Conservation (phyloP, 148 eudicot genomes). For the Fagopyrum tataricum region DNA sequence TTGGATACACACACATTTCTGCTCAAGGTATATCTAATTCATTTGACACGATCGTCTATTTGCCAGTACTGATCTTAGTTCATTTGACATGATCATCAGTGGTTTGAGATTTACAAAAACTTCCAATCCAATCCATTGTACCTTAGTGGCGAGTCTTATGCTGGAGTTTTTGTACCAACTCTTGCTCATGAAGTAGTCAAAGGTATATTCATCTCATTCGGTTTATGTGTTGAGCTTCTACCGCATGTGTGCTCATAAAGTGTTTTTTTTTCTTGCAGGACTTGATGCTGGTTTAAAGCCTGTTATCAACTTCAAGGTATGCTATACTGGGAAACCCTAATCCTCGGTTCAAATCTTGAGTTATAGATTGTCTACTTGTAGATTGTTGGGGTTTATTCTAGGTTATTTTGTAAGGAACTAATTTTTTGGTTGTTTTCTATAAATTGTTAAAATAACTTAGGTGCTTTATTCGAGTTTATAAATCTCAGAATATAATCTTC, state of each 20-base stretch:
- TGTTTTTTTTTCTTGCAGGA: no score
- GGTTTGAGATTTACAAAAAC: constrained; percentile 76
- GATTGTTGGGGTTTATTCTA: no score
- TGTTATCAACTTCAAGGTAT: constrained; percentile 69
- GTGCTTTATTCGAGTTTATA: no score
- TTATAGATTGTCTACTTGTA: no score
- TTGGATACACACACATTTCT: constrained; percentile 64
- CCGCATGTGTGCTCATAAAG: neutral
- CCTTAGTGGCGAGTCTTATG: constrained; percentile 89
- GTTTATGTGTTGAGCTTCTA: neutral
- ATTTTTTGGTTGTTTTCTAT: neutral
- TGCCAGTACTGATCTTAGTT: neutral
- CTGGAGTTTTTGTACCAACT: constrained; percentile 92
- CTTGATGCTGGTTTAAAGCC: constrained; percentile 74
- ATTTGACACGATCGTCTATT: neutral
- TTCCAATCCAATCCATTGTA: constrained; percentile 74
- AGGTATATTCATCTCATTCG: constrained; percentile 31
- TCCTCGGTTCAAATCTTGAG: neutral
- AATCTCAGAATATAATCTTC: no score
- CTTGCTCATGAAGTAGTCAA: constrained; percentile 72
- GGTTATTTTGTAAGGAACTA: neutral
- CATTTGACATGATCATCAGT: constrained; percentile 28
- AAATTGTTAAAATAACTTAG: no score
- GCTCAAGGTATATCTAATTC: constrained; percentile 50
- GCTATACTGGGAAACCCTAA: neutral